Percentiles rank a stretch among this genome's conserved stretches.
Conservation (phyloP, 805 yeast genomes). For the Naumovozyma castellii region DNA sequence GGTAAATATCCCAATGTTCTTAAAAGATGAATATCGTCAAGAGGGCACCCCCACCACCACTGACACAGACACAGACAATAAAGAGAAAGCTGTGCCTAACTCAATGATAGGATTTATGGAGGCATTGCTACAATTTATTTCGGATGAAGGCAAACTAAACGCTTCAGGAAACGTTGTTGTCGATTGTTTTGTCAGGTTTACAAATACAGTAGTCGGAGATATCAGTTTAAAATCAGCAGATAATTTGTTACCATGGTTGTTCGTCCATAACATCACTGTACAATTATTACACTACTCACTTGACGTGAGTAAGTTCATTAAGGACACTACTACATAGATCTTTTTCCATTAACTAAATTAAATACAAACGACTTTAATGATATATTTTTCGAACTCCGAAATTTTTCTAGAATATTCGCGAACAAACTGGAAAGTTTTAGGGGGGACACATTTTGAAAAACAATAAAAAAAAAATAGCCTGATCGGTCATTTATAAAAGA, state of each 20-base stretch:
- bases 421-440: neutral
- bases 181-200: slow-evolving; percentile 18
- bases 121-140: slow-evolving; percentile 10
- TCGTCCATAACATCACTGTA: slow-evolving; percentile 11
- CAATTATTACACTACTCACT: slow-evolving; percentile 14
- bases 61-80: neutral
- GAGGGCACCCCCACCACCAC: slow-evolving; percentile 1
- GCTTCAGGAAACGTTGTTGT: slow-evolving; percentile 13
- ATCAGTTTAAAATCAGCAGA: slow-evolving; percentile 13
- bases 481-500: no score
- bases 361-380: no score
- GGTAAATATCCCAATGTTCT: slow-evolving; percentile 1
- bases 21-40: slow-evolving; percentile 3
- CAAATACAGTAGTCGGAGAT: slow-evolving; percentile 22
- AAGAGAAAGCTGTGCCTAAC: neutral
- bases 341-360: no score
- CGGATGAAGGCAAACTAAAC: slow-evolving; percentile 5
- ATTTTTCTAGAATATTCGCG: neutral
- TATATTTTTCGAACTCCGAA: no score
- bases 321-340: neutral
- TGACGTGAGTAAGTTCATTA: slow-evolving; percentile 11
- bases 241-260: slow-evolving; percentile 14
- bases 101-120: slow-evolving; percentile 1
- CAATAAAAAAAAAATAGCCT: no score
- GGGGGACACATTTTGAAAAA: no score